Base-by-base conservation (phyloP, 2,329 filamentous ascomycete genomes). In the Monilinia aucupariae region DNA sequence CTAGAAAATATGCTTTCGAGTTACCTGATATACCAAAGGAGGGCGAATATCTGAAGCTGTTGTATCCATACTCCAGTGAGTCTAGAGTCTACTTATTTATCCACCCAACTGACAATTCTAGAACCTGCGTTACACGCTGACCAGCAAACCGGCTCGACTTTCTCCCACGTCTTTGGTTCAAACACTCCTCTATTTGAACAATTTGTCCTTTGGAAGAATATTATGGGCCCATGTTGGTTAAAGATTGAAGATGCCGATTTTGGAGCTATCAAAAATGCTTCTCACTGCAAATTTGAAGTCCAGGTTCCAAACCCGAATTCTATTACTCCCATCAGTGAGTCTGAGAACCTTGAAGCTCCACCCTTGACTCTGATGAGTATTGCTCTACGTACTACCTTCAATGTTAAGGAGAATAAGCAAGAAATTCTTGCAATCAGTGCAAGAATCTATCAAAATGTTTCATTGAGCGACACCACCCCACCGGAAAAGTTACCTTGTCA, bases 211-310 rank as follows among this genome's bases (percentile, higher is more conserved):
- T 97, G 92, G 90, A 97, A 97, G 78, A 96, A 96, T 73, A 90
- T 99, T 70, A 99, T 97, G 93, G 94, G 94, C 1, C 94, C 94
- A 37, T 97, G 94, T 75, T 99, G 94, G 94, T 83, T 99, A 52
- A 92, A 88, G 73, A 94, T 99, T 62, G 84, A 92, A 68, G 88
- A 89, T 68, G 90, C 90, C 37, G 87, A 97, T 74, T 97, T 96
- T 73, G 82, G 83, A 22, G 81, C 89, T 7, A 82, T 97, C 68
- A 93, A 91, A 75, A 97, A 97, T 70, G 90, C 92, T 13, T 99
- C 94, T 0, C 94, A 96, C 84, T 97, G 94, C 81, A 97, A 97
- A 76, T 85, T 99, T 13, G 94, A 99, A 76, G 86, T 96, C 55
- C 83, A 89, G 70, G 89, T 92, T 53, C 82, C 84, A 43, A 89